Base-by-base conservation (phyloP, 805 yeast species). In the Barnettozyma salicaria region DNA sequence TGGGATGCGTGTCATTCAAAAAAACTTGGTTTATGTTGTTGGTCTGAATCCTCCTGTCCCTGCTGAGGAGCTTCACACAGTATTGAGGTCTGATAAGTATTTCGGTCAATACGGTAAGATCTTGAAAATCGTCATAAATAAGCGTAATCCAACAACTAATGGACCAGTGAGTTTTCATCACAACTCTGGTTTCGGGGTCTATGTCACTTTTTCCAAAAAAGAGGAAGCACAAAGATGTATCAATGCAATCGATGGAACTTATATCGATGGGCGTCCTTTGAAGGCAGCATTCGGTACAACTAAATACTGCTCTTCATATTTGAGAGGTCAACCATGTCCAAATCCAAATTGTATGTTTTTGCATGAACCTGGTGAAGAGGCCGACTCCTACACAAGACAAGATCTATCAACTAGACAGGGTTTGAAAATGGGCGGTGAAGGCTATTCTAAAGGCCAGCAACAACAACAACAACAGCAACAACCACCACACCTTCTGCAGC, bases 341-440 rank as follows among this genome's bases (percentile, higher is more conserved):
- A 92, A 92, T 62, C 97, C 97, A 44, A 87, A 88, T 56, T 92
- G 99, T 71, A 92, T 92, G 98, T 92, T 92, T 55, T 70, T 92
- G 53, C 99, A 92, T 60, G 98, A 92, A 62, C 98, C 98, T 6
- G 98, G 99, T 41, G 99, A 92, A 67, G 98, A 92, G 60, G 97
- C 97, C 2, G 98, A 92, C 53, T 83, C 95, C 9, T 90, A 85
- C 63, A 86, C 95, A 19, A 78, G 96, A 37, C 88, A 85, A 55
- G 94, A 85, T 54, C 68, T 85, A 52, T 78, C 88, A 5, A 83
- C 92, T 4, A 81, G 84, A 57, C 78, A 77, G 48, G 77, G 78
- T 50, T 68, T 75, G 46, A 76, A 73, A 52, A 74, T 75, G 72
- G 54, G 51, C 19, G 56, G 55, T 12, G 41, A 51, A 21, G 63